These are phyloP conservation scores for Raffaelea albimanens DNA, from an alignment of 2,329 filamentous ascomycete genomes.

Conservation along the genomic window DNA sequence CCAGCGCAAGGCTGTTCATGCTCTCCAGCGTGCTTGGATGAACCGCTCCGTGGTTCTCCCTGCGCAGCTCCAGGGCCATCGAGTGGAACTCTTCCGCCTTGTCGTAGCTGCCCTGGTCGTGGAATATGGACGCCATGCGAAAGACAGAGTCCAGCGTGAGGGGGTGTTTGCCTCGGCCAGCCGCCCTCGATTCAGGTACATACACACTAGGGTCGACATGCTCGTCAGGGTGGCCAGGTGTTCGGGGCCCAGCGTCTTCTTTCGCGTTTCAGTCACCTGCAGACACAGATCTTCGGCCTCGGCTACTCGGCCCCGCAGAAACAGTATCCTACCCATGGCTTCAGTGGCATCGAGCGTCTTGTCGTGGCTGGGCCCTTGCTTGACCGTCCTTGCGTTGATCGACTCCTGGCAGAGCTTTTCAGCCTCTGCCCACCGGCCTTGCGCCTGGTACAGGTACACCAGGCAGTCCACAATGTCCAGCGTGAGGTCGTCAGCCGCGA, in stretches of 20 bases:
- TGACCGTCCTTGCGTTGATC: not conserved
- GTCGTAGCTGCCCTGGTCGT: not conserved
- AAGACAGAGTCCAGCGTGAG: not conserved
- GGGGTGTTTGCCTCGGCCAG: not conserved
- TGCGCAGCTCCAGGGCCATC: not conserved
- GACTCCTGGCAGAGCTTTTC: constrained; percentile 5
- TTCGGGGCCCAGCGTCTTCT: not conserved
- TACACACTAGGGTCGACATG: not conserved
- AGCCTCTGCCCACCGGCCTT: constrained; percentile 3
- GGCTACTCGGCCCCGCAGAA: constrained; percentile 3
- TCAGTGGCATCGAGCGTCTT: not conserved
- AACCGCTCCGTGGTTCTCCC: not conserved
- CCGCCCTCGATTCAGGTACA: not conserved
- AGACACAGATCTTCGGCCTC: constrained; percentile 11
- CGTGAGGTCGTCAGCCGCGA: too few relatives aligned
- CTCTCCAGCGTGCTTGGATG: constrained; percentile 1
- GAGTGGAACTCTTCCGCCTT: not conserved
- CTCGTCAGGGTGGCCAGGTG: not conserved
- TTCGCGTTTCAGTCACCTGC: not conserved
- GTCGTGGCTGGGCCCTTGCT: not conserved
- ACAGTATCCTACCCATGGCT: not conserved
- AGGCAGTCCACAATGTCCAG: too few relatives aligned
- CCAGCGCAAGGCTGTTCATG: not conserved
- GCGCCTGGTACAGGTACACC: too few relatives aligned
- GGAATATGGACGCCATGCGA: not conserved